Evolutionary conservation across 163 green algal species (phyloP), one percentile per base, ranked within the genome.

Genomic region (Scenedesmus sp.): DNA sequence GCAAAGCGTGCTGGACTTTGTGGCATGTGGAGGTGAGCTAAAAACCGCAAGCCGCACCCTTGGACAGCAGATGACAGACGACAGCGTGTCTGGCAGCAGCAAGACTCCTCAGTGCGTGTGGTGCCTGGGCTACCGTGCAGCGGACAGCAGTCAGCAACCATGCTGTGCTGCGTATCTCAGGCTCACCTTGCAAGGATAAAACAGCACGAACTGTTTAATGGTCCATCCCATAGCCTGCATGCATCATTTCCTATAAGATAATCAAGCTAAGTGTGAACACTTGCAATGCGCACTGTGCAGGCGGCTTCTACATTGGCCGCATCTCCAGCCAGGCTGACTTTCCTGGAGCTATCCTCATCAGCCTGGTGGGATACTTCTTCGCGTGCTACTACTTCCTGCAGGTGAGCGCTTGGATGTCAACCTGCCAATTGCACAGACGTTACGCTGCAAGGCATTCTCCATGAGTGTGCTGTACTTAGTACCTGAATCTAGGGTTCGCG

Each of bases 341-440:
- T 84, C 83, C 91, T 23, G 88, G 87, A 59, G 86, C 60, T 52
- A 88, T 96, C 15, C 60, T 92, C 4, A 52, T 95, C 26, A 86
- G 93, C 83, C n/a, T 95, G 8, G 9, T 91, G 13, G 92, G 91
- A 34, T 91, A 94, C 88, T 93, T 93, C 81, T 88, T 95, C 67
- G 94, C 89, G 3, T 92, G 93, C 57, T 95, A 95, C 89, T 96
- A 96, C 89, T 92, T 94, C 54, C 62, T 95, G 18, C 88, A 92
- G 81, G 88, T 91, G 73, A 60, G 73, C 6, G 76, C 74, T 54
- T 16, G n/a, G n/a, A 18, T 20, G 34, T 46, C 34, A 46, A 46
- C 34, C 34, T 46, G 62, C 10, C 10, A 70, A 70, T 70, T 70
- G 62, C 13, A 12, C 10, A 15, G 10, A 15, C 13, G 62, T 15